Percentiles rank a stretch among this genome's conserved stretches.
Evolutionary conservation across 2,329 filamentous ascomycete genomes (phyloP).

Genomic region (Trichoderma breve): DNA sequence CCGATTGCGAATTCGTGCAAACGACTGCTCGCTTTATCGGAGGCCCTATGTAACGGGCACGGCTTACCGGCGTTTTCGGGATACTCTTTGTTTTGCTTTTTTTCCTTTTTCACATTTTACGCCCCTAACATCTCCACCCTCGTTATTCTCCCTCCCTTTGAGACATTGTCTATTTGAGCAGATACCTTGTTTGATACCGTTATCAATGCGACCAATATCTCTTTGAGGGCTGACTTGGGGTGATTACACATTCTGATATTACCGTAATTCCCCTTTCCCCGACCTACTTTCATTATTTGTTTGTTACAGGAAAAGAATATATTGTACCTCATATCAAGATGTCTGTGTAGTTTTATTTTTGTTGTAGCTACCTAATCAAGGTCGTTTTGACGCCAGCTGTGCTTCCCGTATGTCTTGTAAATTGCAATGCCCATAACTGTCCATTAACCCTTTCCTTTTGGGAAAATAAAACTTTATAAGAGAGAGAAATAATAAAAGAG

Average conservation of each 20-base stretch:
- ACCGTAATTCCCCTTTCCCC: background rate
- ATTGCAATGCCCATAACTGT: background rate
- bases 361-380: background rate
- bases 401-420: background rate
- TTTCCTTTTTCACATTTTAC: background rate
- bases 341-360: background rate
- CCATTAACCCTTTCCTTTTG: background rate
- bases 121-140: slow-evolving; percentile 29
- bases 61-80: slow-evolving; percentile 30
- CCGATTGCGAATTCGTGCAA: slow-evolving; percentile 16
- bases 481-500: background rate
- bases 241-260: slow-evolving; percentile 7
- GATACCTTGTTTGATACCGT: slow-evolving; percentile 34
- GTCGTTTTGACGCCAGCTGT: background rate
- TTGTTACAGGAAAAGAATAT: slow-evolving; percentile 5
- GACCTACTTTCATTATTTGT: slow-evolving; percentile 5
- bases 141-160: slow-evolving; percentile 29
- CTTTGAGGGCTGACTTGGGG: background rate
- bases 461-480: background rate
- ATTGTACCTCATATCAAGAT: slow-evolving; percentile 6
- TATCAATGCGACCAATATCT: slow-evolving; percentile 21
- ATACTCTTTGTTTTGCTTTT: slow-evolving; percentile 24
- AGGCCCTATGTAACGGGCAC: slow-evolving; percentile 17
- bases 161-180: slow-evolving; percentile 36
- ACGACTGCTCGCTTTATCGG: slow-evolving; percentile 19